Conservation (phyloP, 768 basidiomycete genomes). For the Butyriboletus loyo region DNA sequence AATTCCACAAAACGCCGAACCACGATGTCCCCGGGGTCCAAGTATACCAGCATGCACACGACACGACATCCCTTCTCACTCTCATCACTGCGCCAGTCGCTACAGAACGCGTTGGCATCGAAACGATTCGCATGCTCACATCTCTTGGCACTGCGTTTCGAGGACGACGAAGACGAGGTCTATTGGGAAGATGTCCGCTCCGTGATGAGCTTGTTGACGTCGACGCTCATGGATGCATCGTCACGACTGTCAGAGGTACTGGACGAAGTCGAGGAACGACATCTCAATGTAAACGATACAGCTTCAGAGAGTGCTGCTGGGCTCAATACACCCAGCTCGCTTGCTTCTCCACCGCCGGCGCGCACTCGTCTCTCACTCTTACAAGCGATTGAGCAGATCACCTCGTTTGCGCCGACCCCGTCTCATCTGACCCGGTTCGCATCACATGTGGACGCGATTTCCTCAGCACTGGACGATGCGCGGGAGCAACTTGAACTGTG, state of each 20-base stretch:
- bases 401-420: constrained; percentile 73
- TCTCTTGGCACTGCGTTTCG: constrained; percentile 74
- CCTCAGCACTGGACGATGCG: constrained; percentile 67
- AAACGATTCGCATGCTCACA: constrained; percentile 80
- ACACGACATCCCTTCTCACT: constrained; percentile 65
- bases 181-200: constrained; percentile 87
- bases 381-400: constrained; percentile 9
- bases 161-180: constrained; percentile 65
- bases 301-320: constrained; percentile 27
- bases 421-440: constrained; percentile 67
- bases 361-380: constrained; percentile 14
- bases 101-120: constrained; percentile 66
- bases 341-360: constrained; percentile 15
- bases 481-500: constrained; percentile 63
- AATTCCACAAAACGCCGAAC: constrained; percentile 17
- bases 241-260: constrained; percentile 61
- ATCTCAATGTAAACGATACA: constrained; percentile 46
- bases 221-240: constrained; percentile 62
- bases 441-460: constrained; percentile 68
- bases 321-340: constrained; percentile 13
- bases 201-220: constrained; percentile 68
- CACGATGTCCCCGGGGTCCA: constrained; percentile 47
- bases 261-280: constrained; percentile 54
- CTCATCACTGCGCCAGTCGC: constrained; percentile 54
- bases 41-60: constrained; percentile 60